Evolutionary conservation across 116 monocot species (phyloP).

Genomic region (Dioscorea cayenensis): DNA sequence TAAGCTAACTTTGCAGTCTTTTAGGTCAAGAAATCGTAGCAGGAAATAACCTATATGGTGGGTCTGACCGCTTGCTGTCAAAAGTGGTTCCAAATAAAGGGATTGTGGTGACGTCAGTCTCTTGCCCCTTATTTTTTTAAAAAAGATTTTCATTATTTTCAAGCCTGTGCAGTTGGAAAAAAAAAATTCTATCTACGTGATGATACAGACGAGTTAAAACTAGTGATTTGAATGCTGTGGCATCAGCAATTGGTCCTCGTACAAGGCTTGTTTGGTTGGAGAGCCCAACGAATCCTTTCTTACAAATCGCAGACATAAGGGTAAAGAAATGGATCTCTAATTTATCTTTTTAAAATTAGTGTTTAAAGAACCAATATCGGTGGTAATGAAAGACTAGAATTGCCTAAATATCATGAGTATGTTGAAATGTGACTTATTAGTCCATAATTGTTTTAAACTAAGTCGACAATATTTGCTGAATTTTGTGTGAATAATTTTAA

Average conservation of each 20-base stretch:
- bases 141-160: not conserved
- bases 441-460: too few species aligned
- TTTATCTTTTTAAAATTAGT: not conserved
- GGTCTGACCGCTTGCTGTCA: conserved; percentile 82
- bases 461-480: not conserved
- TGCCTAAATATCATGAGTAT: too few species aligned
- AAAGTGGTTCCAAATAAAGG: conserved; percentile 72
- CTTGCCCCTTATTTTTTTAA: not conserved
- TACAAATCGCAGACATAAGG: conserved; percentile 72
- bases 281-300: conserved; percentile 93
- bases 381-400: too few species aligned
- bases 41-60: conserved; percentile 94
- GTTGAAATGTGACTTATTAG: too few species aligned
- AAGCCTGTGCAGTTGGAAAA: not conserved
- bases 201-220: conserved; percentile 65
- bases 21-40: too few species aligned
- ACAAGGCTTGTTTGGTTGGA: conserved; percentile 93
- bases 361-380: not conserved
- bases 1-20: too few species aligned
- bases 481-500: not conserved
- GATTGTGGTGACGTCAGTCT: conserved; percentile 73
- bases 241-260: conserved; percentile 45
- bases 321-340: conserved; percentile 30
- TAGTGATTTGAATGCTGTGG: conserved; percentile 50
- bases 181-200: too few species aligned